Conservation (phyloP, 208 protist species). For the Leishmania tarentolae region DNA sequence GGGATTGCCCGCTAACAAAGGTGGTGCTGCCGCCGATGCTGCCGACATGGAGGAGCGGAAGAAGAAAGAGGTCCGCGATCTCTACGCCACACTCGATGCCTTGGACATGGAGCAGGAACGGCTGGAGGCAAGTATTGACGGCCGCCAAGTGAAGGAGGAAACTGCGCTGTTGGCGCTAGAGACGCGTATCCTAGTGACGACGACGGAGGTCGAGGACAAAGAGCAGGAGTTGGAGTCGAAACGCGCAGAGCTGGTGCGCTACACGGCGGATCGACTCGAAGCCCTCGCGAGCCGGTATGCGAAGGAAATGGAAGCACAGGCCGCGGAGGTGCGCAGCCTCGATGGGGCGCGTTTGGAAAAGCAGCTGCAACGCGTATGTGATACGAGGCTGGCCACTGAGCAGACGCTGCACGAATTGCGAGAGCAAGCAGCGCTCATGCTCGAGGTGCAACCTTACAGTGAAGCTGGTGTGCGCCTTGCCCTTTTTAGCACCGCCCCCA, state of each 20-base stretch:
- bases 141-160: constrained; percentile 57
- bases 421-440: constrained; percentile 33
- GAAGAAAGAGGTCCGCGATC: constrained; percentile 29
- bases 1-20: background rate
- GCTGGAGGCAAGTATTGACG: constrained; percentile 40
- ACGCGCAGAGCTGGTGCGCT: constrained; percentile 21
- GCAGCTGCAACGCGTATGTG: constrained; percentile 38
- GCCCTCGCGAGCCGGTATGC: constrained; percentile 32
- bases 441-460: constrained; percentile 30
- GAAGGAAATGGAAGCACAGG: constrained; percentile 27
- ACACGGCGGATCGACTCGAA: constrained; percentile 36
- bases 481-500: background rate
- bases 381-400: constrained; percentile 8
- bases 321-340: constrained; percentile 36
- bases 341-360: constrained; percentile 40
- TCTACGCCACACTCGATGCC: constrained; percentile 47
- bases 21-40: background rate
- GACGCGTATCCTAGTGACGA: constrained; percentile 51
- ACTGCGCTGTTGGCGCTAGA: constrained; percentile 60
- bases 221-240: constrained; percentile 33
- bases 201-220: constrained; percentile 43
- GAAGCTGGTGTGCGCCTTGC: constrained; percentile 33
- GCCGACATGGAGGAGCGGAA: constrained; percentile 13
- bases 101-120: constrained; percentile 53
- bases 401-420: constrained; percentile 26